Evolutionary conservation across 2,329 filamentous ascomycete genomes (phyloP).

Genomic region (Rosellinia necatrix): DNA sequence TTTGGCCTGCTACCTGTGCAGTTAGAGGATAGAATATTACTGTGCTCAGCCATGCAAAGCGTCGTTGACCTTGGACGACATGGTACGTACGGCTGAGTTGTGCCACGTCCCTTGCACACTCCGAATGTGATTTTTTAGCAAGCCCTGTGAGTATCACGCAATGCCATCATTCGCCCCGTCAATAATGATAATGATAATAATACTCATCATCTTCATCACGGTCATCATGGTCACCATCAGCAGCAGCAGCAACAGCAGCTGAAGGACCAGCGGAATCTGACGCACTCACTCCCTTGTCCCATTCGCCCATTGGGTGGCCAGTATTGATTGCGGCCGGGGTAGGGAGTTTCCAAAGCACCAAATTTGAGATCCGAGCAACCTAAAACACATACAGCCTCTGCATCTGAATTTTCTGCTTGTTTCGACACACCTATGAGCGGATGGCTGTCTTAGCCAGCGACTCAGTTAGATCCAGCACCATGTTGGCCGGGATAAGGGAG

Average conservation of each 20-base stretch:
- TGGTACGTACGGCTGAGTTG: too few species aligned
- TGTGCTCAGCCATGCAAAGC: constrained; percentile 12
- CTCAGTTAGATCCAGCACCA: background rate
- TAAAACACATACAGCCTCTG: constrained; percentile 13
- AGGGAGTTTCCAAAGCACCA: constrained; percentile 1
- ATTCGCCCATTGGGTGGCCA: constrained; percentile 10
- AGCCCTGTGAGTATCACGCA: constrained; percentile 7
- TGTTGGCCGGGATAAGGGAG: background rate
- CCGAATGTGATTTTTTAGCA: background rate
- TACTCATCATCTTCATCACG: too few species aligned
- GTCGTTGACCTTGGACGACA: too few species aligned
- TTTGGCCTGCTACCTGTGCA: constrained; percentile 6
- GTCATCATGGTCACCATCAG: too few species aligned
- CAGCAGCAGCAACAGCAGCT: constrained; percentile 8
- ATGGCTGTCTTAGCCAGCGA: constrained; percentile 11
- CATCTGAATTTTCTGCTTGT: constrained; percentile 2
- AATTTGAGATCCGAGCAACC: constrained; percentile 3
- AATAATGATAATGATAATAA: too few species aligned
- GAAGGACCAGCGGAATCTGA: constrained; percentile 6
- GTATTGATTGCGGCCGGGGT: constrained; percentile 7
- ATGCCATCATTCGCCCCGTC: constrained; percentile 19
- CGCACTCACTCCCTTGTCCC: constrained; percentile 15
- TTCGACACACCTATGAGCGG: background rate
- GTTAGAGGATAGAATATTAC: too few species aligned
- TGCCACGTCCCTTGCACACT: constrained; percentile 20